Evolutionary conservation across 2,329 filamentous ascomycete genomes (phyloP).

Genomic region (Colletotrichum noveboracense): DNA sequence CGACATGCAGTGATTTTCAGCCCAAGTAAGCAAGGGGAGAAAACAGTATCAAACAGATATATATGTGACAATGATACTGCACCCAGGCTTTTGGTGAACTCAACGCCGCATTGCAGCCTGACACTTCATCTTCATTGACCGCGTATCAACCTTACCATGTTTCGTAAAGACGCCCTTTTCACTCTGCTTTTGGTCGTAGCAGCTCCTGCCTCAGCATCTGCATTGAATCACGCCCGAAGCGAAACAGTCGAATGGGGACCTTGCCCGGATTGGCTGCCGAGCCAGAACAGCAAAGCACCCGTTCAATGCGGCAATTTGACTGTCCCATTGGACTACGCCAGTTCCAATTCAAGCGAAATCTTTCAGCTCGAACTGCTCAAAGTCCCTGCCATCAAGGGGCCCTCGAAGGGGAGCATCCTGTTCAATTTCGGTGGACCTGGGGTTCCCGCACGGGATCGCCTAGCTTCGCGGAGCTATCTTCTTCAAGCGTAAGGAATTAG

Average conservation of each 20-base stretch:
- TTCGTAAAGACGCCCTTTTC: rapidly evolving
- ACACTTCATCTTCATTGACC: neutral
- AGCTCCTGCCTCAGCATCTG: neutral
- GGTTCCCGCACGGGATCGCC: neutral
- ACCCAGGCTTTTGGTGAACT: neutral
- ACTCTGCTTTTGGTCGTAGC: neutral
- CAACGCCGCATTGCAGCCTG: neutral
- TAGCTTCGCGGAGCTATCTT: neutral
- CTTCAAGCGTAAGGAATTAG: neutral
- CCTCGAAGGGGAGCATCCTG: neutral
- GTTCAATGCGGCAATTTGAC: neutral
- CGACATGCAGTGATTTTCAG: neutral
- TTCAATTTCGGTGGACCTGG: neutral
- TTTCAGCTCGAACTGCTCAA: neutral
- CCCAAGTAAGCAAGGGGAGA: neutral
- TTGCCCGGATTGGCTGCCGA: neutral
- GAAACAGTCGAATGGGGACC: neutral
- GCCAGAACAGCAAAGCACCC: neutral
- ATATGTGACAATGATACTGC: neutral
- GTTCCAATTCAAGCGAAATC: neutral
- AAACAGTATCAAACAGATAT: neutral
- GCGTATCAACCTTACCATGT: neutral
- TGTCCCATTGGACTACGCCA: neutral
- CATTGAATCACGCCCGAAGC: neutral
- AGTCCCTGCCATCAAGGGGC: neutral